Conservation (phyloP, 306 rosid genomes). For the Cicer pinnatifidum region DNA sequence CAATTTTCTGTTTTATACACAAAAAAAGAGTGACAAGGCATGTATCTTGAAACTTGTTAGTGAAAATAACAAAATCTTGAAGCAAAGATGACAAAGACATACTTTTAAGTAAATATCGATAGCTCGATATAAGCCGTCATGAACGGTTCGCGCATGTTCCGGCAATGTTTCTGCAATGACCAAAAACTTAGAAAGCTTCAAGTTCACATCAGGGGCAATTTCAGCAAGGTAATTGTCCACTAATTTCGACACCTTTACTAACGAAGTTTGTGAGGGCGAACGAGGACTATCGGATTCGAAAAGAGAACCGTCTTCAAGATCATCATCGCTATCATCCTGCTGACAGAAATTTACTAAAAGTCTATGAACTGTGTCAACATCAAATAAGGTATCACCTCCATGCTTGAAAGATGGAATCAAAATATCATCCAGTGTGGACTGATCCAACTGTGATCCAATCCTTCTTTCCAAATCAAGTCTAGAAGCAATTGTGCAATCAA, state of each 20-base stretch:
- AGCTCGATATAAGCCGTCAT: conserved; percentile 91
- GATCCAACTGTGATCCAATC: conserved; percentile 91
- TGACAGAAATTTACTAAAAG: conserved; percentile 86
- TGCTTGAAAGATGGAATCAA: conserved; percentile 91
- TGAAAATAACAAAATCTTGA: background rate
- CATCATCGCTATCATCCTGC: conserved; percentile 97
- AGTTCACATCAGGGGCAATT: conserved; percentile 96
- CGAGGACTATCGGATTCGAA: conserved; percentile 89
- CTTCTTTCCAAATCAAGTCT: conserved; percentile 92
- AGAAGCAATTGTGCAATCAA: conserved; percentile 74
- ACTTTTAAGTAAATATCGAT: conserved; percentile 90
- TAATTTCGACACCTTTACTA: conserved; percentile 82
- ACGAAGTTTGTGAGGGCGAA: conserved; percentile 82
- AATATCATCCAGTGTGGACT: conserved; percentile 91
- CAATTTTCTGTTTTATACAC: background rate
- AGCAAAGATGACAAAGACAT: conserved; percentile 45
- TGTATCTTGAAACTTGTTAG: background rate
- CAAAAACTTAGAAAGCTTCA: conserved; percentile 82
- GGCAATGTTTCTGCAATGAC: conserved; percentile 92
- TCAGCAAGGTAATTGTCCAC: conserved; percentile 96
- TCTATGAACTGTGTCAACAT: conserved; percentile 96
- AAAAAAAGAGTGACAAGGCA: conserved; percentile 2
- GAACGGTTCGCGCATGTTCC: conserved; percentile 82
- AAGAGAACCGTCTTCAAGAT: conserved; percentile 78
- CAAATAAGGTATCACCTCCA: conserved; percentile 88